phyloP scores from a whole-genome alignment of 2,329 filamentous ascomycete genomes.

The Aspergillus novoparasiticus region DNA sequence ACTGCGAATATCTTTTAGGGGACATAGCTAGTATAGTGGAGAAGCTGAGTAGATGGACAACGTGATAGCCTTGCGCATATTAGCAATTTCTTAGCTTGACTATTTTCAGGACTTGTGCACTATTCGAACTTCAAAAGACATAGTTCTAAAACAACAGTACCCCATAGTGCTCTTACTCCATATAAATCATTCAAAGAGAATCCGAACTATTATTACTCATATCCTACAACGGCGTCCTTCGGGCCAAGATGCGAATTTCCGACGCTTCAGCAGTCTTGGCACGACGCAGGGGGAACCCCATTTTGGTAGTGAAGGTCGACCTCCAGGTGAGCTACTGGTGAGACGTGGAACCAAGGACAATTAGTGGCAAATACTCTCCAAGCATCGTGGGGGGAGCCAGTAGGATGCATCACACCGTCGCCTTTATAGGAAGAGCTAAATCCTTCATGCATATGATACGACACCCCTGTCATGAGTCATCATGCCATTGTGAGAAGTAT shows the following conservation, averaged over 20 bases:
- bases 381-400: neutral
- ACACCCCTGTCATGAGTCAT: neutral
- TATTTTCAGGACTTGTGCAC: too few relatives aligned
- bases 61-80: neutral
- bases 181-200: too few relatives aligned
- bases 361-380: neutral
- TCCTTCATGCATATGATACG: neutral
- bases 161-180: too few relatives aligned
- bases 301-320: neutral
- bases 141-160: too few relatives aligned
- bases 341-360: neutral
- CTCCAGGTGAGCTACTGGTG: neutral
- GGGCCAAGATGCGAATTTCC: neutral
- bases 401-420: neutral
- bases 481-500: neutral
- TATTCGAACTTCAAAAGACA: too few relatives aligned
- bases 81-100: neutral
- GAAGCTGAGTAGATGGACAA: neutral
- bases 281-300: neutral
- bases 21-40: neutral
- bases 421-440: neutral
- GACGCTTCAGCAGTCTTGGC: neutral
- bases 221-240: too few relatives aligned
- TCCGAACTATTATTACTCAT: too few relatives aligned
- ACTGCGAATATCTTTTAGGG: neutral